phyloP scores from a whole-genome alignment of 176 grass and related monocot species.

The Zea luxurians region DNA sequence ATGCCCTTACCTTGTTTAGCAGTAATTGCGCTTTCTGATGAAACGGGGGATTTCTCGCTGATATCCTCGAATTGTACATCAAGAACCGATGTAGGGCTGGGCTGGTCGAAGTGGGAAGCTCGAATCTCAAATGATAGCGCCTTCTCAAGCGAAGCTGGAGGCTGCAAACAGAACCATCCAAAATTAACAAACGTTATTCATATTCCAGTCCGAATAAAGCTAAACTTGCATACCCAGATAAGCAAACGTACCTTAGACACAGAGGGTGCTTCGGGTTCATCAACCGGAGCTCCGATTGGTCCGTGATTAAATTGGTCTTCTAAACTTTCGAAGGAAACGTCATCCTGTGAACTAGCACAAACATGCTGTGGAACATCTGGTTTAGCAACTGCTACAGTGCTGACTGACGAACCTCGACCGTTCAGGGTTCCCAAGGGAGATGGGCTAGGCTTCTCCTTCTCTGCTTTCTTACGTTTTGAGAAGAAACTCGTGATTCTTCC shows the following conservation, averaged over 20 bases:
- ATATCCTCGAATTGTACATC: conserved; percentile 70
- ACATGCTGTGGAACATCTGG: conserved; percentile 24
- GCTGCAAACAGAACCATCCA: conserved; percentile 43
- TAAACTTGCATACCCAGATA: conserved; percentile 11
- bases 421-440: conserved; percentile 37
- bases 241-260: conserved; percentile 42
- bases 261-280: conserved; percentile 35
- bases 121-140: conserved; percentile 45
- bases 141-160: conserved; percentile 45
- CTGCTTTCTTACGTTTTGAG: conserved; percentile 61
- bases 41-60: conserved; percentile 51
- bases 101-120: conserved; percentile 60
- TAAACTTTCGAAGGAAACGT: conserved; percentile 29
- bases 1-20: conserved; percentile 57
- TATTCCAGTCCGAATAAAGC: conserved; percentile 21
- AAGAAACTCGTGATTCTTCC: conserved; percentile 86
- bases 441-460: conserved; percentile 54
- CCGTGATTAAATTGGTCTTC: conserved; percentile 30
- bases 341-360: conserved; percentile 17
- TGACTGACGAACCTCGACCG: conserved; percentile 5
- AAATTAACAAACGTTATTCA: conserved; percentile 3
- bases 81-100: conserved; percentile 95
- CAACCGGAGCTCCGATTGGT: conserved; percentile 22
- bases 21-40: conserved; percentile 44
- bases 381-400: not conserved